Base-by-base conservation (phyloP, 2,329 filamentous ascomycete genomes). In the Sporothrix euskadiensis region DNA sequence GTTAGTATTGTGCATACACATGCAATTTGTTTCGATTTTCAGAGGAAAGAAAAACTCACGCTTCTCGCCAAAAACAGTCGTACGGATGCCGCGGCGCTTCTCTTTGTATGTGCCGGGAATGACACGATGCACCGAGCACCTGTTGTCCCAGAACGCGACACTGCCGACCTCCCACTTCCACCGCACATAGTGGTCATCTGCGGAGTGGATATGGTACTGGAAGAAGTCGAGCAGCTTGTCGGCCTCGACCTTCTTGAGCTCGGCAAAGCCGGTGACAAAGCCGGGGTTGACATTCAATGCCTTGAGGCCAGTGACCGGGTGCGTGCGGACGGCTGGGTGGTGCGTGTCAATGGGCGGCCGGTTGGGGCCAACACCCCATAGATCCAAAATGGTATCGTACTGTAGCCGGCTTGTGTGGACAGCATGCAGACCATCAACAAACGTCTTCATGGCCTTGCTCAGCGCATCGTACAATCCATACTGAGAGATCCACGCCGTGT, bases 131-230 rank as follows among this genome's bases (percentile, higher is more conserved):
- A 82, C 54, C 1, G 81, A 80, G 75, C 80, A 80, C 72, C 83
- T 77, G 75, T 87, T 86, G 72, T 87, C 85, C 85, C 85, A 87
- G 78, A 87, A 83, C 0, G 85, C 85, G 5, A 86, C 83, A 41
- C 82, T 83, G 0, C 85, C 85, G 7, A 84, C 82, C 0, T 81
- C 78, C 85, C 85, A 87, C 74, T 85, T 86, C 81, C 84, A 86
- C 2, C 85, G 79, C 6, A 87, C 84, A 32, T 81, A 81, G 75
- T 86, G 84, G 75, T 87, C 85, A 68, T 86, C 84, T 0, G 84
- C 84, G 0, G 83, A 82, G 75, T 86, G 84, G 39, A 86, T 82
- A 75, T 86, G 84, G 69, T 82, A 82, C 3, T 78, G 74, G 66
- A 85, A 83, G 73, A 86, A 85, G 69, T 85, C 83, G 0, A 86